phyloP scores from a whole-genome alignment of 768 basidiomycete genomes.

The Lactifluus echinatus region DNA sequence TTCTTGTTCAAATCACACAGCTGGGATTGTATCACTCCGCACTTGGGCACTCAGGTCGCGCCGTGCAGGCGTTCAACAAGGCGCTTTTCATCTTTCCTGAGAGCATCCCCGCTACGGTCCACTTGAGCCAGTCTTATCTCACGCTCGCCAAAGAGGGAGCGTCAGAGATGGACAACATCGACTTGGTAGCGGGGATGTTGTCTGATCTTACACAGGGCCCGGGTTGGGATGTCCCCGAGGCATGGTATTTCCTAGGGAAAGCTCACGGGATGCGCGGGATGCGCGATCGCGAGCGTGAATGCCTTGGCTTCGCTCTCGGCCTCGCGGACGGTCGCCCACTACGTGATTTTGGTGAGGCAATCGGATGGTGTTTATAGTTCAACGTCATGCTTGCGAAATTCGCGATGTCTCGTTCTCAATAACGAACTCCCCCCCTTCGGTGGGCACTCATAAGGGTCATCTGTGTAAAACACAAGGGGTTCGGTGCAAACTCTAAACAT shows the following conservation, averaged over 20 bases:
- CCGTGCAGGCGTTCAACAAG: constrained; percentile 74
- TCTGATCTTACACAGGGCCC: constrained; percentile 64
- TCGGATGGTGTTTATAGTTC: constrained; percentile 57
- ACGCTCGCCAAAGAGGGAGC: constrained; percentile 25
- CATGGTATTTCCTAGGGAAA: constrained; percentile 88
- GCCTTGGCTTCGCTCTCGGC: constrained; percentile 58
- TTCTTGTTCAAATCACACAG: constrained; percentile 37
- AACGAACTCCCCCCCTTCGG: not conserved
- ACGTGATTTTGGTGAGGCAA: constrained; percentile 51
- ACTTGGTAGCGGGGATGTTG: constrained; percentile 77
- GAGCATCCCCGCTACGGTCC: constrained; percentile 68
- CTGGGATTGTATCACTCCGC: constrained; percentile 67
- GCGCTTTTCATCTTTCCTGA: constrained; percentile 82
- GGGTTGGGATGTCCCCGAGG: constrained; percentile 90
- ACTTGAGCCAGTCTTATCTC: constrained; percentile 72
- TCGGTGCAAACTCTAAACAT: not conserved
- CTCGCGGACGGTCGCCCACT: constrained; percentile 54
- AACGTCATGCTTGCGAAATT: not conserved
- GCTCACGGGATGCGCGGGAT: constrained; percentile 69
- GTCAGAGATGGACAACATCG: constrained; percentile 42
- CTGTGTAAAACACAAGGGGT: not conserved
- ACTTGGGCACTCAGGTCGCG: constrained; percentile 46
- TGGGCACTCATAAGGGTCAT: constrained; percentile 2
- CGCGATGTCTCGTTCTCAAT: not conserved
- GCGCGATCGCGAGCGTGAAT: constrained; percentile 64